These are phyloP conservation scores for Trichomonas tenax DNA, from an alignment of 208 protist species.

Conservation along the genomic window DNA sequence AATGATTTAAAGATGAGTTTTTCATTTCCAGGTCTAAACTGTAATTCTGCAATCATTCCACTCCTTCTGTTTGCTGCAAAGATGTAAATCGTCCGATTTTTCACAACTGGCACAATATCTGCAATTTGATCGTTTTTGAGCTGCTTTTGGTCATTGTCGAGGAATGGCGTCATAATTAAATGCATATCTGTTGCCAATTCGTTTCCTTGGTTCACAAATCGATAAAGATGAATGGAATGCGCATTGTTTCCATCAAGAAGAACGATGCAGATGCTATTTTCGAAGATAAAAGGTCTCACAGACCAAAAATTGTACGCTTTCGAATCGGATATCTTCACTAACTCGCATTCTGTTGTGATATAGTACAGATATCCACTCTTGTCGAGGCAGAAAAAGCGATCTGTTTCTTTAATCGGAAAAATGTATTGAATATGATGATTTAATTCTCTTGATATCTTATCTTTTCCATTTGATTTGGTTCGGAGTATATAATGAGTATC, in stretches of 20 bases:
- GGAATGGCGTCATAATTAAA: background rate
- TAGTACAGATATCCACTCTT: background rate
- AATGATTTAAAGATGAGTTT: background rate
- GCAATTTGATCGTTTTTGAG: background rate
- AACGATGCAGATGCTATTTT: background rate
- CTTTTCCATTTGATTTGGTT: background rate
- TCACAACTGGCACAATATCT: background rate
- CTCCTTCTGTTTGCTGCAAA: background rate
- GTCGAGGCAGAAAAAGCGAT: background rate
- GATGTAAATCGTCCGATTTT: background rate
- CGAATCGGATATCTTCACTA: background rate
- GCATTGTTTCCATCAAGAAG: background rate
- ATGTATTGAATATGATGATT: background rate
- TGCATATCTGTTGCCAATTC: background rate
- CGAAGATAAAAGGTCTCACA: background rate
- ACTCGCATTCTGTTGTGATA: background rate
- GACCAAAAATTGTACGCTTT: background rate
- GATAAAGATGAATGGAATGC: background rate
- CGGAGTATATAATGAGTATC: background rate
- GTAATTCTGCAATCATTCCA: background rate
- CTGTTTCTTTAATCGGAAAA: background rate
- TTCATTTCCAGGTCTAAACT: background rate
- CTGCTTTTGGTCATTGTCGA: background rate
- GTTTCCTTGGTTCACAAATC: background rate
- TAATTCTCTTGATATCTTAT: background rate